phyloP scores from a whole-genome alignment of 1,284 basidiomycete genomes.

The Phenoliferia sp. region DNA sequence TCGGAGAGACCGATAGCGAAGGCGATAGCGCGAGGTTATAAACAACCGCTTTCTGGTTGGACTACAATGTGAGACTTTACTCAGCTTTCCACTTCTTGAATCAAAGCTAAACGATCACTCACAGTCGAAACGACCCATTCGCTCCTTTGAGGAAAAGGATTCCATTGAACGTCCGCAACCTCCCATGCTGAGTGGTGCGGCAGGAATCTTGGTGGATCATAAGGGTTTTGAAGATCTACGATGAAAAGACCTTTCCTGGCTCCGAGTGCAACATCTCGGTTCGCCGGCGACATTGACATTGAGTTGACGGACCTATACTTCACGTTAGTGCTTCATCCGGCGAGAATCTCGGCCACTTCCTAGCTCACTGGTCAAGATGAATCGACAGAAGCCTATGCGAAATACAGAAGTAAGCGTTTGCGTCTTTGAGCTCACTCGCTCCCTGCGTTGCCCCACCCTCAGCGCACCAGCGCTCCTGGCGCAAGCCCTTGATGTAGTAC shows the following conservation, averaged over 20 bases:
- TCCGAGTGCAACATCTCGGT: conserved; percentile 58
- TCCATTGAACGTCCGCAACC: conserved; percentile 83
- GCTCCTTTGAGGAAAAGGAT: conserved; percentile 75
- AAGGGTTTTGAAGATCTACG: conserved; percentile 82
- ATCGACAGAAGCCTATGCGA: not conserved
- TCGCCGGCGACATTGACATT: conserved; percentile 53
- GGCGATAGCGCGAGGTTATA: conserved; percentile 80
- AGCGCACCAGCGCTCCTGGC: not conserved
- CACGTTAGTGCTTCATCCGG: too few species aligned
- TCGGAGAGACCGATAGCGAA: conserved; percentile 53
- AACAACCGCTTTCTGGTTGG: conserved; percentile 89
- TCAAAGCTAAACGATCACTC: not conserved
- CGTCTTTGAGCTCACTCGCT: not conserved
- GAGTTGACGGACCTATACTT: conserved; percentile 49
- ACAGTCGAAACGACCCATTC: conserved; percentile 87
- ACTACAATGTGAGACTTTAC: conserved; percentile 38
- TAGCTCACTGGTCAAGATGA: conserved; percentile 43
- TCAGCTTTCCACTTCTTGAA: not conserved
- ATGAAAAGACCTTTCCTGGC: conserved; percentile 88
- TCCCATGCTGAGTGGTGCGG: conserved; percentile 96
- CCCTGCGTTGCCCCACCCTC: not conserved
- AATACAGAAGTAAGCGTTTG: too few species aligned
- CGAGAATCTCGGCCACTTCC: too few species aligned
- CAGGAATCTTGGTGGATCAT: conserved; percentile 82
- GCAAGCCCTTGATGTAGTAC: not conserved